A percentile compares a stretch with the other conserved stretches of the same genome.
phyloP scores from a whole-genome alignment of 441 rosid species.

The Corymbia citriodora region DNA sequence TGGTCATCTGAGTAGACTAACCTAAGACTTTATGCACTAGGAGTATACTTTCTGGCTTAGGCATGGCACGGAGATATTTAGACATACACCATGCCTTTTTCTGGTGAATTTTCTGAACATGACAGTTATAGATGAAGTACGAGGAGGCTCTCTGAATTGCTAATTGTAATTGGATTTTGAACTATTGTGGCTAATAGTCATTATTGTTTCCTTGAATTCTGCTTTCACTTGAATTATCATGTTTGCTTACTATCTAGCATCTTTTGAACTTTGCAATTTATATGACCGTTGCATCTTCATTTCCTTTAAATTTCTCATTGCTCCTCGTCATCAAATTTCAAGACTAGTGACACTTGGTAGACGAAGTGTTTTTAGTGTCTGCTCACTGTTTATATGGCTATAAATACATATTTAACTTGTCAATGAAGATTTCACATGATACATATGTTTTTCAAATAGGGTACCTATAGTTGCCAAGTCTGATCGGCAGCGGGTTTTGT shows the following conservation, averaged over 20 bases:
- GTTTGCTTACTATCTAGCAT: neutral
- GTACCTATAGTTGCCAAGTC: slow-evolving; percentile 76
- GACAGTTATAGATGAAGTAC: neutral
- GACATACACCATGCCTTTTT: neutral
- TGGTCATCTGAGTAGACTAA: neutral
- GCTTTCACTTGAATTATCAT: neutral
- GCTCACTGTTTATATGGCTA: neutral
- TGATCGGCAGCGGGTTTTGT: slow-evolving; percentile 64
- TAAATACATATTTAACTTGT: neutral
- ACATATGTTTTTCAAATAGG: slow-evolving; percentile 23
- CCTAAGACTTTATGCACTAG: neutral
- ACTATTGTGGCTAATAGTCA: neutral
- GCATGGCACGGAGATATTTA: neutral
- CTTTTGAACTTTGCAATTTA: neutral
- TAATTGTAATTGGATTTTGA: neutral
- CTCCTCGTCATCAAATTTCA: neutral
- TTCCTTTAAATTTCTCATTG: neutral
- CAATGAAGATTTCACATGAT: neutral
- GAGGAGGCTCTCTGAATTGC: neutral
- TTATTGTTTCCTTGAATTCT: neutral
- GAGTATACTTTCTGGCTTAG: neutral
- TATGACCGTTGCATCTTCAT: neutral
- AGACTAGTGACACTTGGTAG: neutral
- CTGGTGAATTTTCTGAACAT: neutral
- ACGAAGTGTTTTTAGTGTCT: neutral